Evolutionary conservation across 148 eudicot genomes (phyloP).

Genomic region (Spergularia marina): DNA sequence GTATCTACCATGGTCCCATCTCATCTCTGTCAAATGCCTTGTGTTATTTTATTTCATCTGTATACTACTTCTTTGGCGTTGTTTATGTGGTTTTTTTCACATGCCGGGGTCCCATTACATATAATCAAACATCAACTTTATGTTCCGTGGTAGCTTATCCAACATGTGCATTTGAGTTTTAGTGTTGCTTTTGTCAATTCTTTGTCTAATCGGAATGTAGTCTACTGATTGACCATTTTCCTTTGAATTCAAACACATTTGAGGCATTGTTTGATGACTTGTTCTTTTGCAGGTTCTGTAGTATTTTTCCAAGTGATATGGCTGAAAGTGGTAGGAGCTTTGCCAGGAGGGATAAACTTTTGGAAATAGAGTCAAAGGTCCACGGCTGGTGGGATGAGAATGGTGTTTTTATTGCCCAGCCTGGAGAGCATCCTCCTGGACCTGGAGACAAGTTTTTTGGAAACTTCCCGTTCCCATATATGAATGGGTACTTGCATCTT

Average conservation of each 20-base stretch:
- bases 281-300: constrained; percentile 41
- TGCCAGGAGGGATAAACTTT: constrained; percentile 71
- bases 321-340: constrained; percentile 52
- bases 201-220: no score
- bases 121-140: no score
- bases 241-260: not conserved
- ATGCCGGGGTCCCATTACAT: no score
- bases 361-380: constrained; percentile 61
- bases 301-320: constrained; percentile 35
- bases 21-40: no score
- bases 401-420: constrained; percentile 57
- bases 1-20: no score
- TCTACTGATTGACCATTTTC: not conserved
- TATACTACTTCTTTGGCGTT: no score
- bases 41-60: no score
- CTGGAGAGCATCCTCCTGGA: constrained; percentile 50
- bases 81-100: no score
- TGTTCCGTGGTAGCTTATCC: no score
- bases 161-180: no score
- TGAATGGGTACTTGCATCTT: constrained; percentile 87
- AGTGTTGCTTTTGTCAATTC: no score
- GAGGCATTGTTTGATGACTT: not conserved
- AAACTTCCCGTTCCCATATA: constrained; percentile 94
- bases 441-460: constrained; percentile 82
- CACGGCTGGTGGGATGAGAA: constrained; percentile 62